These are phyloP conservation scores for Aspergillus sp. DNA, from an alignment of 2,329 filamentous ascomycete genomes.

Conservation along the genomic window DNA sequence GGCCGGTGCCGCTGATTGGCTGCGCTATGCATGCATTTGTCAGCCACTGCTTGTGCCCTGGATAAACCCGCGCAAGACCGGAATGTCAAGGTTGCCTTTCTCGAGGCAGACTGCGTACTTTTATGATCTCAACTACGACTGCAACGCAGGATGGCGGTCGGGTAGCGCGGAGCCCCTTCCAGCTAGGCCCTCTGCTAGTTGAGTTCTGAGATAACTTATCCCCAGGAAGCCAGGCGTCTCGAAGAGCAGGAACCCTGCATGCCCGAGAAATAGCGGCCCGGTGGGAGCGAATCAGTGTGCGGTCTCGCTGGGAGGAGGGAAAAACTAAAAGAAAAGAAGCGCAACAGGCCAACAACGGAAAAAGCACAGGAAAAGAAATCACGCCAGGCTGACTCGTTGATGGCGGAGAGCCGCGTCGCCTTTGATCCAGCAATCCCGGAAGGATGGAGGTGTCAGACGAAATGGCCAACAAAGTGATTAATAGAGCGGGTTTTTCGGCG, in stretches of 20 bases:
- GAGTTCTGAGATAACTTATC: constrained; percentile 4
- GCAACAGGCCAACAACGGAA: background rate
- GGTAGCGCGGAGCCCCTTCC: constrained; percentile 16
- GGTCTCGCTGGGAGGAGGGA: background rate
- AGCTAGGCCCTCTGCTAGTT: constrained; percentile 9
- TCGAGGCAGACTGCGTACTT: constrained; percentile 1
- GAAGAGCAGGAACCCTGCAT: constrained; percentile 12
- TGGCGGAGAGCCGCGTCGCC: background rate
- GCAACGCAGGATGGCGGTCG: constrained; percentile 11
- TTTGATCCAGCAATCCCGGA: background rate
- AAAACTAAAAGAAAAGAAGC: background rate
- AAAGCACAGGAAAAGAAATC: background rate
- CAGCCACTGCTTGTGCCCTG: background rate
- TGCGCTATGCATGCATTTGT: constrained; percentile 7
- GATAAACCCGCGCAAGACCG: background rate
- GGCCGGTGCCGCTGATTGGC: constrained; percentile 14
- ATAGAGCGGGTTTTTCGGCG: background rate
- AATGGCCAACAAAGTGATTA: constrained; percentile 2
- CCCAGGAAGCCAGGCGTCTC: background rate
- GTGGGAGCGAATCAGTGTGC: background rate
- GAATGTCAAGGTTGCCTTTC: background rate
- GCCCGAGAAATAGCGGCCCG: constrained; percentile 1
- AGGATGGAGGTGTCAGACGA: background rate
- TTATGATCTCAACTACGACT: background rate
- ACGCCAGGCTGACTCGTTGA: background rate